Evolutionary conservation across 2,329 filamentous ascomycete genomes (phyloP).

Genomic region (Periconia sp.): DNA sequence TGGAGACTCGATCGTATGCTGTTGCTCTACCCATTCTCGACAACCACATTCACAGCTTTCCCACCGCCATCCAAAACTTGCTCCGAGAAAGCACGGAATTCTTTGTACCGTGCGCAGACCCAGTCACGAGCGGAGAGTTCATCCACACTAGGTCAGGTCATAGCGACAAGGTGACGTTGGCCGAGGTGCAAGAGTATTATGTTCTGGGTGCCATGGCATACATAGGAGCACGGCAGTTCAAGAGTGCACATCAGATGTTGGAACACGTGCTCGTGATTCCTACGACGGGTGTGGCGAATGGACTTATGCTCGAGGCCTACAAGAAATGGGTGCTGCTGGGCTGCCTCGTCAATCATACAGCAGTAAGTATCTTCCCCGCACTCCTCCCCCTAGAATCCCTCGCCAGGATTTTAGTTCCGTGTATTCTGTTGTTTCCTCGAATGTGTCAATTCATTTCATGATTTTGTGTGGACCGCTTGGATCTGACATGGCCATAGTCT

Average conservation of each 20-base stretch:
- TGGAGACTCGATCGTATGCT: constrained; percentile 55
- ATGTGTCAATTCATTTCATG: background rate
- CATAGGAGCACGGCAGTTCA: constrained; percentile 46
- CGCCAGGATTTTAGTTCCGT: background rate
- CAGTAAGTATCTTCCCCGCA: constrained; percentile 42
- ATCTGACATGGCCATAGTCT: constrained; percentile 32
- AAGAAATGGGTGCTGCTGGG: constrained; percentile 86
- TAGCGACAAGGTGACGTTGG: constrained; percentile 54
- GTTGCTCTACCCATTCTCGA: constrained; percentile 64
- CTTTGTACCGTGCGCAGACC: constrained; percentile 44
- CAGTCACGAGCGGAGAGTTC: constrained; percentile 55
- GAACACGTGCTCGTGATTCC: constrained; percentile 60
- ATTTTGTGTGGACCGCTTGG: background rate
- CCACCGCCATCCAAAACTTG: constrained; percentile 42
- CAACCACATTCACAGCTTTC: constrained; percentile 67
- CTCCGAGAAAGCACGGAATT: constrained; percentile 40
- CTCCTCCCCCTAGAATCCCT: background rate
- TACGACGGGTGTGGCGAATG: constrained; percentile 67
- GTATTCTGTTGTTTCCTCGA: background rate
- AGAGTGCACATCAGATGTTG: constrained; percentile 49
- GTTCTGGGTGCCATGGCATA: constrained; percentile 52
- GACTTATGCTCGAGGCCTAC: constrained; percentile 84
- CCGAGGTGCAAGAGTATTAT: constrained; percentile 59
- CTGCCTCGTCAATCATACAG: constrained; percentile 69
- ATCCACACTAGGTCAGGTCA: constrained; percentile 63